Base-by-base conservation (phyloP, 169 alveolate species). In the Toxoplasma gondii region DNA sequence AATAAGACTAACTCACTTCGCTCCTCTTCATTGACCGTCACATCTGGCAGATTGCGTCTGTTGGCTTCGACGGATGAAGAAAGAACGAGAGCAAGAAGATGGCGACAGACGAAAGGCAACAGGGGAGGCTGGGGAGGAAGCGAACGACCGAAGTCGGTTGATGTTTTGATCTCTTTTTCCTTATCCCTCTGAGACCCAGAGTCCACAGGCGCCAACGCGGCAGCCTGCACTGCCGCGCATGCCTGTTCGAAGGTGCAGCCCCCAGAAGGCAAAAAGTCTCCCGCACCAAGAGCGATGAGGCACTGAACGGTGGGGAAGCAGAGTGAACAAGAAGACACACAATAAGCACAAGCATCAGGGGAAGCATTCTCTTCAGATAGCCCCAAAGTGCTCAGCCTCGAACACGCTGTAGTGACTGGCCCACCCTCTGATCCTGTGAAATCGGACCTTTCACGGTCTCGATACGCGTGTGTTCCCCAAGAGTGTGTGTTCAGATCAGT, bases 281-380 rank as follows among this genome's bases (percentile, higher is more conserved):
- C 94, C 29, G 94, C 94, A 7, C 94, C 94, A 1, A 91, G 88
- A 22, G 78, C 36, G 88, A 91, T 82, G 81, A 91, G 94, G 49
- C 94, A 91, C 94, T 91, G 94, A 67, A 91, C 39, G 90, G 69
- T 34, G 54, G 34, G 69, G 43, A 80, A 27, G 88, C 67, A 45
- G 44, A 78, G 44, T 9, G 86, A 19, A 78, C 86, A 64, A 27
- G 7, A 10, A 16, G 74, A 7, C 74, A 64, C 29, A 64, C 74
- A 4, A 27, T 19, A 31, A 27, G 22, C 34, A 64, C 31, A 64
- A n/a, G n/a, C n/a, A n/a, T n/a, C n/a, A n/a, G n/a, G n/a, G 34
- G 29, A 19, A 27, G 22, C 7, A 64, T 64, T 27, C 74, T 16
- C 74, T 64, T 27, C 74, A 64, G 4, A 64, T 19, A 64, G 34